Percentiles rank a stretch among this genome's conserved stretches.
phyloP scores from a whole-genome alignment of 768 basidiomycete genomes.

The Lactarius akahatsu region DNA sequence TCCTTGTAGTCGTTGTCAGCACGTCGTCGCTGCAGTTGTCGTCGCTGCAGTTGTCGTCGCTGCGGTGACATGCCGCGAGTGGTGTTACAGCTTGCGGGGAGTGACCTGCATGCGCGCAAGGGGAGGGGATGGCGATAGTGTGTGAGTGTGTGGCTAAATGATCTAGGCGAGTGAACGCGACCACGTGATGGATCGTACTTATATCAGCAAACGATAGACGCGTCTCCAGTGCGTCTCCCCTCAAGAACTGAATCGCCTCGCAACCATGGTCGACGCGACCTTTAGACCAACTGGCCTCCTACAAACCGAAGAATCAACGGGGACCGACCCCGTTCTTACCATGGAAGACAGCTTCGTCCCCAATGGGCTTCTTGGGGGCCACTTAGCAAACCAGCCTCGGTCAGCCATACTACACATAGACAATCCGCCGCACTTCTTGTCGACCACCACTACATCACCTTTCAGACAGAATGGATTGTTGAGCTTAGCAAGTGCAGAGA shows the following conservation, averaged over 20 bases:
- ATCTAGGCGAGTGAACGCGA: neutral
- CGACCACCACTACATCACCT: constrained; percentile 11
- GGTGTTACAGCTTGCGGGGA: too few relatives aligned
- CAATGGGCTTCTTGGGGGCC: constrained; percentile 22
- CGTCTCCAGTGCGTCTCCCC: constrained; percentile 8
- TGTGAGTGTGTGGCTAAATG: too few relatives aligned
- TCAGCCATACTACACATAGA: constrained; percentile 7
- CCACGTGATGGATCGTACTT: constrained; percentile 17
- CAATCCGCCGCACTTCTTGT: neutral
- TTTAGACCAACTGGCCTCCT: constrained; percentile 15
- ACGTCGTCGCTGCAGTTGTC: too few relatives aligned
- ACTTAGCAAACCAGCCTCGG: neutral
- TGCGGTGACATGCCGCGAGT: too few relatives aligned
- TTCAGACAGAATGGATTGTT: constrained; percentile 18
- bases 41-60: too few relatives aligned
- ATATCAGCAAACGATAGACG: constrained; percentile 5
- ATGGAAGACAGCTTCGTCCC: constrained; percentile 14
- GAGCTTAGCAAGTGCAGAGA: neutral
- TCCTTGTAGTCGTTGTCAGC: too few relatives aligned
- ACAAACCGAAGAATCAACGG: neutral
- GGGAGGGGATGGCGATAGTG: too few relatives aligned
- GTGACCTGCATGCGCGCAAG: too few relatives aligned
- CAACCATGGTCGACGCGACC: constrained; percentile 6
- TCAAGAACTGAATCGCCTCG: neutral
- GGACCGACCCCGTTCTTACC: neutral